phyloP scores from a whole-genome alignment of 2,329 filamentous ascomycete species.

The Colletotrichum tamarilloi region DNA sequence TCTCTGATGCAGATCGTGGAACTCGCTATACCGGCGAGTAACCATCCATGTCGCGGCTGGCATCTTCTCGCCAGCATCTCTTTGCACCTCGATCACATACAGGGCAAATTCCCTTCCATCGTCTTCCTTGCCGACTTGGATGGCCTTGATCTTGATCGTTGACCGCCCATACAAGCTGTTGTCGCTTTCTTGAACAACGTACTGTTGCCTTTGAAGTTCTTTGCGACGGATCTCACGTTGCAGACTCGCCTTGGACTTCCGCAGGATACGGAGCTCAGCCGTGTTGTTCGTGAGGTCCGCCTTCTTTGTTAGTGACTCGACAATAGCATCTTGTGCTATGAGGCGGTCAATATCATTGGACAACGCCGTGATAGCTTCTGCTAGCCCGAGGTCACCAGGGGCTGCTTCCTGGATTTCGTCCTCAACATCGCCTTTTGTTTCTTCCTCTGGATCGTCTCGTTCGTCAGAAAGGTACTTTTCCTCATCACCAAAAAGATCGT shows the following conservation, averaged over 20 bases:
- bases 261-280: constrained; percentile 89
- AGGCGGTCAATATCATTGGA: constrained; percentile 92
- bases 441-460: constrained; percentile 75
- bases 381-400: constrained; percentile 91
- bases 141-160: constrained; percentile 88
- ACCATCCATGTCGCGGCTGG: constrained; percentile 95
- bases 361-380: constrained; percentile 91
- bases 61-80: constrained; percentile 94
- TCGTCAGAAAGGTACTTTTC: constrained; percentile 88
- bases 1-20: constrained; percentile 93
- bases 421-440: constrained; percentile 68
- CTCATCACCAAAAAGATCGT: constrained; percentile 93
- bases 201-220: constrained; percentile 95
- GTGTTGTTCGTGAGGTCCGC: constrained; percentile 98
- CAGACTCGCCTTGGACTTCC: constrained; percentile 93
- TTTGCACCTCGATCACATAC: constrained; percentile 91
- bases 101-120: constrained; percentile 94
- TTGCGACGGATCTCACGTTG: constrained; percentile 93
- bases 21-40: constrained; percentile 94
- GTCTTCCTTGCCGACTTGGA: constrained; percentile 91
- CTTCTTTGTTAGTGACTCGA: constrained; percentile 92
- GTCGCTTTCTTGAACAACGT: constrained; percentile 96
- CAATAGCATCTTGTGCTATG: constrained; percentile 86
- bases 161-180: constrained; percentile 96
- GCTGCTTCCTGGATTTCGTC: constrained; percentile 95